Percentiles rank a stretch among this genome's conserved stretches.
These are phyloP conservation scores for Fraxinus quadrangulata DNA, from an alignment of 257 asterid genomes.

Conservation along the genomic window DNA sequence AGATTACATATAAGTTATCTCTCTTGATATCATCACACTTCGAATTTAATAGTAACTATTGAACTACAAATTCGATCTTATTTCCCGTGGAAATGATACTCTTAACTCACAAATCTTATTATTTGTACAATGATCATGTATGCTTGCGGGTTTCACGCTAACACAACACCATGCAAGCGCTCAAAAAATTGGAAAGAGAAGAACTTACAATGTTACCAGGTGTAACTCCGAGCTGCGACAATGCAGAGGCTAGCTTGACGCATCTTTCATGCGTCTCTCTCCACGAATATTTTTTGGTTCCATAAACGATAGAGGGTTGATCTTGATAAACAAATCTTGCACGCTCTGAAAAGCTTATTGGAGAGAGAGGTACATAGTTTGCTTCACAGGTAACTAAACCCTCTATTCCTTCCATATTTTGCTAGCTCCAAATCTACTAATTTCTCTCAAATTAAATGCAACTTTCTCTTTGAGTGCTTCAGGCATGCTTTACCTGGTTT, in stretches of 20 bases:
- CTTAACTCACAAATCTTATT: too few species aligned
- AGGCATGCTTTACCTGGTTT: not conserved
- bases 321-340: conserved; percentile 37
- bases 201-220: conserved; percentile 39
- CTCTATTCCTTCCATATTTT: not conserved
- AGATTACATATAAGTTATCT: too few species aligned
- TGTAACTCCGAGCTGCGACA: conserved; percentile 32
- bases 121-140: too few species aligned
- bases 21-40: too few species aligned
- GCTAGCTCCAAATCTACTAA: not conserved
- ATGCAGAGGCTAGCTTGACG: conserved; percentile 39
- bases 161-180: not conserved
- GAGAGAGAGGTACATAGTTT: conserved; percentile 21
- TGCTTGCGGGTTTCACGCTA: too few species aligned
- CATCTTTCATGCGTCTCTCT: conserved; percentile 38
- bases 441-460: not conserved
- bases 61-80: too few species aligned
- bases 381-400: not conserved
- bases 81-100: too few species aligned
- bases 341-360: conserved; percentile 38
- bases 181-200: not conserved
- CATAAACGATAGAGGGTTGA: conserved; percentile 32
- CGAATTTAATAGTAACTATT: too few species aligned
- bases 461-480: not conserved
- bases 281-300: conserved; percentile 29